phyloP scores from a whole-genome alignment of 345 rosid genomes.

The Populus deltoides region DNA sequence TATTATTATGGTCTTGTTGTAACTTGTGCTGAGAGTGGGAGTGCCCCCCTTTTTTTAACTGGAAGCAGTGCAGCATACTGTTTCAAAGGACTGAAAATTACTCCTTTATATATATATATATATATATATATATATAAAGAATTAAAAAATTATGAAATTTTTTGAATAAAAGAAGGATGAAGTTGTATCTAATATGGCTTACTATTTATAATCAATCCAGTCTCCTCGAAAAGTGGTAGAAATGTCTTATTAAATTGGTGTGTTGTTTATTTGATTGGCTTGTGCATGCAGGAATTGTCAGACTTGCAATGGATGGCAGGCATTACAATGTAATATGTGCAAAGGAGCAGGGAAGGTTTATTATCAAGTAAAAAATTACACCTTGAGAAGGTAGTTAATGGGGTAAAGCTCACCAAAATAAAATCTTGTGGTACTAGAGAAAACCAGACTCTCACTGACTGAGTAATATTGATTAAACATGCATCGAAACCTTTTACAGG shows the following conservation, averaged over 20 bases:
- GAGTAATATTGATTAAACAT: background rate
- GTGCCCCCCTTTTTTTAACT: background rate
- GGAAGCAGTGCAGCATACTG: background rate
- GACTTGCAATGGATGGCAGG: conserved; percentile 89
- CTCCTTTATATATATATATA: background rate
- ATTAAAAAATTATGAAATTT: background rate
- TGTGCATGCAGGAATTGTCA: conserved; percentile 59
- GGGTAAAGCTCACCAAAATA: conserved; percentile 1
- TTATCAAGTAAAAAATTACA: conserved; percentile 75
- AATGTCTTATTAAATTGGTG: background rate
- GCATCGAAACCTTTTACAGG: background rate
- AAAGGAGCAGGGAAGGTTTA: conserved; percentile 84
- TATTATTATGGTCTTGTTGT: background rate
- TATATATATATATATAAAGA: background rate
- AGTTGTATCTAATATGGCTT: background rate
- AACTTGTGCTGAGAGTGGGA: background rate
- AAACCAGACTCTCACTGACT: background rate
- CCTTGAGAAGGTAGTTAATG: conserved; percentile 62
- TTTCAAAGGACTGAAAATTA: background rate
- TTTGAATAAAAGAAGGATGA: background rate
- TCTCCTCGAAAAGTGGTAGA: background rate
- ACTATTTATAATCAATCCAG: background rate
- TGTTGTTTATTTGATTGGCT: conserved; percentile 3
- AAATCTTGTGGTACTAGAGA: background rate
- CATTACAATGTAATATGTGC: conserved; percentile 85